Base-by-base conservation (phyloP, 2,329 filamentous ascomycete species). In the Penicillium sp. region DNA sequence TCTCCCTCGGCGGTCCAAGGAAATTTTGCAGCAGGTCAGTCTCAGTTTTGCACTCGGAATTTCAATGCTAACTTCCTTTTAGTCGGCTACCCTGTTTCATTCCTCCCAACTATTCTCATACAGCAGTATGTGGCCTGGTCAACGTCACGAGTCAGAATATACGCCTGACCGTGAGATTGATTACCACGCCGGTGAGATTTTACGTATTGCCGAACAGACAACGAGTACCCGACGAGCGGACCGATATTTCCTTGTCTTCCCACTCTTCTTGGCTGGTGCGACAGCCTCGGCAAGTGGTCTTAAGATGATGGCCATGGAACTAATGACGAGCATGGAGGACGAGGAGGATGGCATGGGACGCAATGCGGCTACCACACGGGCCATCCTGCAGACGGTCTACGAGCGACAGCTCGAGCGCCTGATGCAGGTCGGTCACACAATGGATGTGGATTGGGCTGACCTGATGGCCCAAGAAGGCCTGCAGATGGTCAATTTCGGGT, bases 201-300 rank as follows among this genome's bases (percentile, higher is more conserved):
- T 80, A 1, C 66, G 72, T 8, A 65, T 77, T 12, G 72, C 73
- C 5, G 65, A 70, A 27, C 63, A 66, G 8, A 71, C 76, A 1
- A 59, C 75, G 4, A 65, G 67, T 15, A 62, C 64, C 2, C 65
- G 66, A 4, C 69, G 69, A 9, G 66, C 70, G 12, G 70, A 76
- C 39, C 69, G 71, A 13, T 70, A 75, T 20, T 76, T 76, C 48
- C 60, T 78, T 4, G 68, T 78, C 2, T 81, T 81, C 52, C 78
- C 79, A 0, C 55, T 81, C 0, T 81, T 82, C 58, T 72, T 82
- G 50, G 76, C 78, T 0, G 79, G 78, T 9, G 60, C 61, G 3
- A 70, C 75, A 15, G 73, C 73, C 1, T 65, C 60, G 0, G 67
- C 72, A 23, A 64, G 65, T 7, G 66, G 66, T 4, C 67, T 74